Evolutionary conservation across 345 rosid genomes (phyloP), one percentile per base, ranked within the genome.

Genomic region (Diplotaxis tenuifolia): DNA sequence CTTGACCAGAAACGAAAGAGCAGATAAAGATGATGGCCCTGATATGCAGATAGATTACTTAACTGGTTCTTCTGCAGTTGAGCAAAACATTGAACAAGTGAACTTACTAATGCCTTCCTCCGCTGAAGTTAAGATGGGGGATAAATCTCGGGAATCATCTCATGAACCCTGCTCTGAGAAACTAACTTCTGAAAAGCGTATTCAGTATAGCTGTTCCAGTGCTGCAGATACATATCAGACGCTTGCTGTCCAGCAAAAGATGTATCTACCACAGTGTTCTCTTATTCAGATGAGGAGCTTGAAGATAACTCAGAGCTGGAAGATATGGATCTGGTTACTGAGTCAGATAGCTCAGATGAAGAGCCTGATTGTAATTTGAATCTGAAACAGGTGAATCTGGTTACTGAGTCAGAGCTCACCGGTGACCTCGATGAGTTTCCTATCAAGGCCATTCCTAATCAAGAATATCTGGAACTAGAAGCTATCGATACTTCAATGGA

Each of bases 311-410:
- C 65, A 62, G 79, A 62, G 64, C 50, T 75, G 57, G 74, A 68
- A 38, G 79, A 75, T 52, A 75, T 75, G 79, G 79, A 75, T 19
- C 50, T 75, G 65, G 74, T 62, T 54, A 75, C 79, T 54, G 79
- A 75, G 42, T 75, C 79, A 21, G 80, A 68, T 76, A 73, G 76
- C 36, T 42, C 36, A 38, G 56, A 65, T 52, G 72, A 54, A 80
- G 75, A 63, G 63, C 71, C 66, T 72, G 81, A 70, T 49, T 70
- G 59, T 59, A 62, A 31, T 56, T 19, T 65, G 62, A 80, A 61
- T 78, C 71, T 47, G 82, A 70, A 74, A 71, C 62, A 65, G 59
- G 45, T 70, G 58, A 49, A 21, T 71, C 57, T 42, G 71, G 59
- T 23, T 38, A 68, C 59, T 70, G 83, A 74, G 62, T 53, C 68